These are phyloP conservation scores for Lentinula boryana DNA, from an alignment of 768 basidiomycete species.

Conservation along the genomic window DNA sequence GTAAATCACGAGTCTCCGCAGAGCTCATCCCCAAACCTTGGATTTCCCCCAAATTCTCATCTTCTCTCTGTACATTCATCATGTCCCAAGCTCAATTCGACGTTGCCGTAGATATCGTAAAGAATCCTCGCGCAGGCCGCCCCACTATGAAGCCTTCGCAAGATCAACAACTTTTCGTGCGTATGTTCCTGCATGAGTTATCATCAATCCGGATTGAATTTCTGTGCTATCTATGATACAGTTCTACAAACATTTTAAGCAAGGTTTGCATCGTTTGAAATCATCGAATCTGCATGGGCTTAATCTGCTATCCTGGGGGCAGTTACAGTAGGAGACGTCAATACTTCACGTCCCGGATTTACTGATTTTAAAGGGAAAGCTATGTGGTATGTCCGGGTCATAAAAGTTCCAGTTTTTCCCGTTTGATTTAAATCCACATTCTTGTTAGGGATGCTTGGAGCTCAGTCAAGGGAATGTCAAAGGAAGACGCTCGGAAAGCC, in stretches of 20 bases:
- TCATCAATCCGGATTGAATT: conserved; percentile 2
- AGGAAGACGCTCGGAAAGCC: conserved; percentile 63
- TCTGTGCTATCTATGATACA: conserved; percentile 24
- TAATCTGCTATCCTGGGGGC: neutral
- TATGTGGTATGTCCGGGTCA: conserved; percentile 63
- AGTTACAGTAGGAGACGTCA: conserved; percentile 76
- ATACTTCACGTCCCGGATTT: conserved; percentile 59
- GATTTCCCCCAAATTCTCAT: neutral
- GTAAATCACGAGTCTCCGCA: neutral
- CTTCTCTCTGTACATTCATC: conserved; percentile 18
- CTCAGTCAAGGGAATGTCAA: conserved; percentile 57
- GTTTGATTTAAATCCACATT: conserved; percentile 9
- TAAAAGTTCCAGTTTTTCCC: conserved; percentile 2
- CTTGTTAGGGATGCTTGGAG: conserved; percentile 81
- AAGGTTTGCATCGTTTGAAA: conserved; percentile 44
- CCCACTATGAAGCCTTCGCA: conserved; percentile 60
- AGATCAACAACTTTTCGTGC: conserved; percentile 75
- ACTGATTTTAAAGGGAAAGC: conserved; percentile 84
- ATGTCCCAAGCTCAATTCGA: conserved; percentile 75
- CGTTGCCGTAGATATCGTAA: conserved; percentile 65
- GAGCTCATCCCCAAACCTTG: neutral
- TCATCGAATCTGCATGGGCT: neutral
- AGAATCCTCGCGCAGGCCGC: conserved; percentile 70
- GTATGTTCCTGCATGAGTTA: conserved; percentile 20
- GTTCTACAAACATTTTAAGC: conserved; percentile 96